Percentiles rank a stretch among this genome's conserved stretches.
Conservation (phyloP, 2,329 filamentous ascomycete genomes). For the Apiospora sp. region DNA sequence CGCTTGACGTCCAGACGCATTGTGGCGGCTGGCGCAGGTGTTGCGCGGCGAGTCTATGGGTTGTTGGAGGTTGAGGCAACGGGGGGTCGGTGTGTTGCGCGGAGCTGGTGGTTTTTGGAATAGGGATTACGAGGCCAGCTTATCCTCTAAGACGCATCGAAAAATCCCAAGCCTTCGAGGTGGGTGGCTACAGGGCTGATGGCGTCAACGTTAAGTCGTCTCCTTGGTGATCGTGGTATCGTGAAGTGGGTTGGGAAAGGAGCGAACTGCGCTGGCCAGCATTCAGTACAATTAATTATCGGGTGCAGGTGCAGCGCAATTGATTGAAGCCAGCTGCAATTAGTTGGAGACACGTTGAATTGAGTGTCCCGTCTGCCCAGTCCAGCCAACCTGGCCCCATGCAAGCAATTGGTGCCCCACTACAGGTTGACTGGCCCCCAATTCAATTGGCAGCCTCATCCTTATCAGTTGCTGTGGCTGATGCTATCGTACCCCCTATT, state of each 20-base stretch:
- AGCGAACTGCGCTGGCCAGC: conserved; percentile 15
- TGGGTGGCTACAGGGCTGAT: background rate
- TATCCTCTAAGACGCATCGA: conserved; percentile 18
- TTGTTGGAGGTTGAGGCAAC: conserved; percentile 14
- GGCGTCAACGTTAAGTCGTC: conserved; percentile 1
- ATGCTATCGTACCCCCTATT: too few species aligned
- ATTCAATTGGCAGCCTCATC: conserved; percentile 15
- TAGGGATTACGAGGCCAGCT: conserved; percentile 19
- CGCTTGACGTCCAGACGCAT: conserved; percentile 61
- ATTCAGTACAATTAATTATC: conserved; percentile 19
- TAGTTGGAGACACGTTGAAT: conserved; percentile 22
- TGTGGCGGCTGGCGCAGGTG: conserved; percentile 38
- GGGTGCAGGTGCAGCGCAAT: conserved; percentile 7
- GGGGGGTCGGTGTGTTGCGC: conserved; percentile 5
- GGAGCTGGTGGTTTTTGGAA: background rate
- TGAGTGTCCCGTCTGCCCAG: background rate
- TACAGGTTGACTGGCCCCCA: background rate
- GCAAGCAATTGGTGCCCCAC: background rate
- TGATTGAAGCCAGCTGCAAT: conserved; percentile 21
- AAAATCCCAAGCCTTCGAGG: background rate
- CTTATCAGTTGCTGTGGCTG: background rate
- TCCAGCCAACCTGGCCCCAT: conserved; percentile 9
- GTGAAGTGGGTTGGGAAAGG: background rate
- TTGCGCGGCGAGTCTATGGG: background rate
- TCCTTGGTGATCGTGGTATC: background rate